phyloP scores from a whole-genome alignment of 306 rosid genomes.

The Lagenaria siceraria region DNA sequence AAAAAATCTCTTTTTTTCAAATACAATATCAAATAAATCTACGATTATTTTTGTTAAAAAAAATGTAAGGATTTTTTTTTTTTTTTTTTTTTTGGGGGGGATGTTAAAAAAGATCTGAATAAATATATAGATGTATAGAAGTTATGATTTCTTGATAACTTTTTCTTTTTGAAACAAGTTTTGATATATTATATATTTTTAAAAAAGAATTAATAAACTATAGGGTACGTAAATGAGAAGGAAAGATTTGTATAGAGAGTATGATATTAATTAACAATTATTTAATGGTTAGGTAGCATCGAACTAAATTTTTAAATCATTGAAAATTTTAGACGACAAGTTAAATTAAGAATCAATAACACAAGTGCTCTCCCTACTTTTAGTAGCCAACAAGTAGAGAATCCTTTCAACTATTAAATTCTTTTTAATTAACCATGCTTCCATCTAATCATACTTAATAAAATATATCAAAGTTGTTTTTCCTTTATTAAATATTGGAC shows the following conservation, averaged over 20 bases:
- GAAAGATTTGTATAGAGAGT: not conserved
- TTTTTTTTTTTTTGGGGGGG: too few relatives aligned
- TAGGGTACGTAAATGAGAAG: not conserved
- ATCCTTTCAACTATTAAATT: not conserved
- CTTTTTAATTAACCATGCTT: not conserved
- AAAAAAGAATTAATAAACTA: not conserved
- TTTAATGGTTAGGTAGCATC: not conserved
- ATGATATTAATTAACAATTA: not conserved
- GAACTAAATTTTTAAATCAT: not conserved
- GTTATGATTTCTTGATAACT: not conserved
- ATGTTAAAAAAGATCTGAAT: too few relatives aligned
- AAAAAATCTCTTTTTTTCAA: too few relatives aligned
- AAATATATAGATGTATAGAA: not conserved
- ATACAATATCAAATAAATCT: too few relatives aligned
- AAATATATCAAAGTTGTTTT: not conserved
- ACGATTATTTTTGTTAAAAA: too few relatives aligned
- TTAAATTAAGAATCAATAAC: not conserved
- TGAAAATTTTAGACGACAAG: not conserved
- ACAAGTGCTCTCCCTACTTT: not conserved
- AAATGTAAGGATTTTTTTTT: too few relatives aligned
- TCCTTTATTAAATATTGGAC: not conserved
- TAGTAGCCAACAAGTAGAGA: not conserved
- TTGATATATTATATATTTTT: not conserved
- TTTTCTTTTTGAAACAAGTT: not conserved
- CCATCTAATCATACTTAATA: not conserved